Base-by-base conservation (phyloP, 352 stramenopile species). In the Plasmopara viticola region DNA sequence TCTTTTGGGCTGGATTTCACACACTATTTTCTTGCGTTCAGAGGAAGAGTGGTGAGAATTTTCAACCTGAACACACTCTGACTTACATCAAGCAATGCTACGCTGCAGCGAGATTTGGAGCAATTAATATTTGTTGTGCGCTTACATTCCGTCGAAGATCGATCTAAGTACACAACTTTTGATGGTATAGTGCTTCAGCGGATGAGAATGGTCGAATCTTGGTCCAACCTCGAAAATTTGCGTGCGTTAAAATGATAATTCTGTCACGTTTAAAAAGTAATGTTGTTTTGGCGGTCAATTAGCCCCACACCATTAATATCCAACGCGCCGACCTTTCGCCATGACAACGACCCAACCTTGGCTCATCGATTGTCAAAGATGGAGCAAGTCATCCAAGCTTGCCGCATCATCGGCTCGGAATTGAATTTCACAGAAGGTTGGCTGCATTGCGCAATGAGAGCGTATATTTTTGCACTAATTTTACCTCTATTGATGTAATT, bases 1-100 rank as follows among this genome's bases (percentile, higher is more conserved):
- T 6, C 25, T 42, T 20, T 18, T 30, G 5, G 0, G 31, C 31
- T 35, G 31, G 31, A 12, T 35, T 12, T 12, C 20, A 45, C 5
- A 44, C 8, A 25, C 2, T 15, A 39, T 43, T 30, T 13, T 35
- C 34, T 33, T 38, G 9, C 9, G 25, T 6, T 0, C n/a, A 73
- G 65, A 68, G 65, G 14, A 70, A 70, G 51, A 46, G 39, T 18
- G 65, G 65, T 9, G 85, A 92, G 47, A 84, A 84, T 44, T 95
- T 94, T 59, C 70, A 84, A 20, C 60, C 78, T 0, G 84, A 94
- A 28, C 81, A 96, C 30, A 82, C 86, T 2, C 60, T 88, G 48
- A 48, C 69, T 20, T 94, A 90, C 50, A 89, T 95, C 58, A 91
- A 91, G 55, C 83, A 92, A 51, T 94, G 83, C 68, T 95, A 95